Percentiles rank a stretch among this genome's conserved stretches.
These are phyloP conservation scores for Mortierella sp. DNA, from an alignment of 371 early-diverging fungal genomes.

Conservation along the genomic window DNA sequence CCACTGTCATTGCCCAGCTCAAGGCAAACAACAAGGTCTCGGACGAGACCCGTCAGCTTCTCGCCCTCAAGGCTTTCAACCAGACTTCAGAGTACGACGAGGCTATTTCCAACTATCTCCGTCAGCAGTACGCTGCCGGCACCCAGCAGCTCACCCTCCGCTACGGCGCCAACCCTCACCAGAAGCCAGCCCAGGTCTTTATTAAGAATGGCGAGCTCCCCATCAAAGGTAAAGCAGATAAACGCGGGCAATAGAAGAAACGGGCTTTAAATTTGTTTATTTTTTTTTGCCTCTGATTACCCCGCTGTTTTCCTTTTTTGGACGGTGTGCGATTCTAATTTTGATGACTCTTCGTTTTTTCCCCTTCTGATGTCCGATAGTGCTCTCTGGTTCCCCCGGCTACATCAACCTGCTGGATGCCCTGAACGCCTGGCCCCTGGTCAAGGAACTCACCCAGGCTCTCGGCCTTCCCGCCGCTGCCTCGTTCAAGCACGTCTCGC, in stretches of 20 bases:
- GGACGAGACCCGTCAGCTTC: slow-evolving; percentile 59
- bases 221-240: slow-evolving; percentile 69
- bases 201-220: slow-evolving; percentile 86
- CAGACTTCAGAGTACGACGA: slow-evolving; percentile 96
- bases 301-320: slow-evolving; percentile 48
- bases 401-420: slow-evolving; percentile 98
- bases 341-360: slow-evolving; percentile 21
- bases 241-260: slow-evolving; percentile 9
- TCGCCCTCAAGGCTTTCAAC: slow-evolving; percentile 83
- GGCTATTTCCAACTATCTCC: slow-evolving; percentile 95
- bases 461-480: slow-evolving; percentile 91
- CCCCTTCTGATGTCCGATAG: slow-evolving; percentile 46
- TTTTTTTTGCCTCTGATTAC: slow-evolving; percentile 23
- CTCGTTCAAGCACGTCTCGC: slow-evolving; percentile 98
- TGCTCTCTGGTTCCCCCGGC: slow-evolving; percentile 95
- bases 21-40: slow-evolving; percentile 62
- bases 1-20: slow-evolving; percentile 79
- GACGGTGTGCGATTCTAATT: neutral
- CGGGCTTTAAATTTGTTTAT: slow-evolving; percentile 41
- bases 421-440: slow-evolving; percentile 96
- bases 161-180: slow-evolving; percentile 98
- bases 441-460: slow-evolving; percentile 81
- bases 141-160: slow-evolving; percentile 88
- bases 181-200: slow-evolving; percentile 96
- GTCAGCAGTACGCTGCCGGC: slow-evolving; percentile 84